These are phyloP conservation scores for Corynespora cassiicola DNA, from an alignment of 2,329 filamentous ascomycete genomes.

Conservation along the genomic window DNA sequence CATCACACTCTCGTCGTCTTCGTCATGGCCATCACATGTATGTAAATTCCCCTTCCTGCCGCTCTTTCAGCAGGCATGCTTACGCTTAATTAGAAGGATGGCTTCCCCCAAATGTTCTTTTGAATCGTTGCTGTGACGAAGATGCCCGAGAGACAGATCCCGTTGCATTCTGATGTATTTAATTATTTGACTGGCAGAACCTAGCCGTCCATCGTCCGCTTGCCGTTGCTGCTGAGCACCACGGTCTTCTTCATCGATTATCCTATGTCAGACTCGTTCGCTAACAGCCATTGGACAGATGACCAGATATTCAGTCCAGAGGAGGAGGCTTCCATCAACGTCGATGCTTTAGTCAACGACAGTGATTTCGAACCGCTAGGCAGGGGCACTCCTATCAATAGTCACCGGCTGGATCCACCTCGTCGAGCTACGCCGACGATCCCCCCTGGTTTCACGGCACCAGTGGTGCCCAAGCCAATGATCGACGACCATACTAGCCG, in stretches of 20 bases:
- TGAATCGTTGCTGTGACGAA: constrained; percentile 47
- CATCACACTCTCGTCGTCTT: constrained; percentile 51
- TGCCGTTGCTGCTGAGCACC: constrained; percentile 21
- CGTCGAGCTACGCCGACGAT: constrained; percentile 53
- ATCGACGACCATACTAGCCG: constrained; percentile 26
- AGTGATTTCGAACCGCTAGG: constrained; percentile 42
- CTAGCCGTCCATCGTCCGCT: constrained; percentile 17
- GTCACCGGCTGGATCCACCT: constrained; percentile 41
- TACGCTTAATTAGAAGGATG: constrained; percentile 52
- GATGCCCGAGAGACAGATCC: constrained; percentile 41
- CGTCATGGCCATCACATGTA: constrained; percentile 54
- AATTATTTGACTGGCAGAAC: constrained; percentile 25
- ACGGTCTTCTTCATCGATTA: constrained; percentile 4
- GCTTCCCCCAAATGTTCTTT: constrained; percentile 37
- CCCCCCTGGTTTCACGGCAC: constrained; percentile 51
- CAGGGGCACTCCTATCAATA: constrained; percentile 21
- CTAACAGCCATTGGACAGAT: constrained; percentile 60
- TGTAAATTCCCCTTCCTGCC: constrained; percentile 51
- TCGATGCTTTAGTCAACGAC: constrained; percentile 74
- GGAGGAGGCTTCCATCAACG: constrained; percentile 67
- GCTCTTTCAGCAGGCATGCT: constrained; percentile 45
- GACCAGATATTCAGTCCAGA: constrained; percentile 65
- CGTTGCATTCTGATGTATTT: constrained; percentile 36
- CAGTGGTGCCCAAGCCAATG: constrained; percentile 30
- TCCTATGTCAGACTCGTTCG: constrained; percentile 18